Evolutionary conservation across 2,329 filamentous ascomycete genomes (phyloP).

Genomic region (Fusarium phyllophilum): DNA sequence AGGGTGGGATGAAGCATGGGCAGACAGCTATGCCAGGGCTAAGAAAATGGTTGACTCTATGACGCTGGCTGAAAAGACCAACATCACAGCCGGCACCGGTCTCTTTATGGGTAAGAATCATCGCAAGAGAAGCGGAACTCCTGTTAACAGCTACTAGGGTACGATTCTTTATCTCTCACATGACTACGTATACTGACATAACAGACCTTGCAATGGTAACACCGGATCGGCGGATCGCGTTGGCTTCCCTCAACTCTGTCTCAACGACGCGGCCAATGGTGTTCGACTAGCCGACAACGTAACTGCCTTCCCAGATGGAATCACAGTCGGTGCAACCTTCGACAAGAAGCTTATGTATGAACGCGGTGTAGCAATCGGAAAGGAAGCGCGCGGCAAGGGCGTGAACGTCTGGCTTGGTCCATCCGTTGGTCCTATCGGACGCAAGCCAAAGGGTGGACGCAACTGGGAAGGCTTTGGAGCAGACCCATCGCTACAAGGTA

Average conservation of each 20-base stretch:
- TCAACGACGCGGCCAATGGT: conserved; percentile 78
- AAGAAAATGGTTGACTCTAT: conserved; percentile 75
- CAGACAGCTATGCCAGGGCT: conserved; percentile 75
- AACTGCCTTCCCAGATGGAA: conserved; percentile 82
- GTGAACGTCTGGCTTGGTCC: conserved; percentile 78
- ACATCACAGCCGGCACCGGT: conserved; percentile 77
- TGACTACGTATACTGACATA: not conserved
- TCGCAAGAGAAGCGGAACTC: not conserved
- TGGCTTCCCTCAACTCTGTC: conserved; percentile 76
- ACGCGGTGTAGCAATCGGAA: conserved; percentile 73
- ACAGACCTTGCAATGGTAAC: conserved; percentile 77
- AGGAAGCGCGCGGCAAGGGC: conserved; percentile 79
- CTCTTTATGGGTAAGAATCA: conserved; percentile 70
- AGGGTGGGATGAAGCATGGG: conserved; percentile 77
- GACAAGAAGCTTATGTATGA: conserved; percentile 77
- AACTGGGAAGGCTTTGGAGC: conserved; percentile 81
- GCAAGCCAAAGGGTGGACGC: conserved; percentile 77
- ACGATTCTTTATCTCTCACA: not conserved
- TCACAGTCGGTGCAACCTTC: conserved; percentile 79
- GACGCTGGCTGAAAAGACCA: conserved; percentile 84
- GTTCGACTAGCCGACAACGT: conserved; percentile 78
- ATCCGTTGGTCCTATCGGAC: conserved; percentile 74
- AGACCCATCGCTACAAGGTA: conserved; percentile 78
- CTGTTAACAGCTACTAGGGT: conserved; percentile 14
- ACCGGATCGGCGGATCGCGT: conserved; percentile 76